Base-by-base conservation (phyloP, 1,284 basidiomycete species). In the Ceratobasidium sp. region DNA sequence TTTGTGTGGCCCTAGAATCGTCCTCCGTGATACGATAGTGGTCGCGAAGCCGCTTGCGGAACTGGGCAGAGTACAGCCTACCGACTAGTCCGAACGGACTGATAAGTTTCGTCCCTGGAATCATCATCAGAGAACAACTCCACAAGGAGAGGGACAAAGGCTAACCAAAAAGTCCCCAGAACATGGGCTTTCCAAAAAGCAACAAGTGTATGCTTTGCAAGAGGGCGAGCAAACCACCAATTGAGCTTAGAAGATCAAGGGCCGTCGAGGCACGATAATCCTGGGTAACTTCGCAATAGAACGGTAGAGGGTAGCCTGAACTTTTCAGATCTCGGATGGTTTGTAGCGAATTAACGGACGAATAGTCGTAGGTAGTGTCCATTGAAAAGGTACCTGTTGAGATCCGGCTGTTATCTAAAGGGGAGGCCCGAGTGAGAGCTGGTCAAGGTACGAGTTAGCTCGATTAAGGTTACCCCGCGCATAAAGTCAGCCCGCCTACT, bases 131-230 rank as follows among this genome's bases (percentile, higher is more conserved):
- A n/a, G n/a, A n/a, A n/a, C n/a, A n/a, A n/a, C n/a, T n/a, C n/a
- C n/a, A n/a, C n/a, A n/a, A n/a, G n/a, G 28, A 16, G 30, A 5
- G 30, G 12, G n/a, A 6, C 18, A 39, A 9, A 34, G 12, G 23
- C 59, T 43, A 14, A 61, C 59, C 59, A 61, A 61, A 61, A 5
- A 61, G 26, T 23, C 59, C 59, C 59, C 59, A 61, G 28, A 61
- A 61, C 36, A 61, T n/a, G 14, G 59, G 59, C 18, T 39, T 41
- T 8, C 59, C 59, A 18, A 61, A 61, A 2, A 61, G 59, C 3
- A 61, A 23, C 39, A 61, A 9, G 36, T 61, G 59, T 26, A 61
- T 45, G 10, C 59, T 39, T 45, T 61, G 59, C n/a, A 61, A 26
- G 18, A 61, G 59, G 2, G 59, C 59, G 18, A 61, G 39, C 59